Evolutionary conservation across 805 yeast genomes (phyloP).

Genomic region (Kurtzmaniella cleridarum): DNA sequence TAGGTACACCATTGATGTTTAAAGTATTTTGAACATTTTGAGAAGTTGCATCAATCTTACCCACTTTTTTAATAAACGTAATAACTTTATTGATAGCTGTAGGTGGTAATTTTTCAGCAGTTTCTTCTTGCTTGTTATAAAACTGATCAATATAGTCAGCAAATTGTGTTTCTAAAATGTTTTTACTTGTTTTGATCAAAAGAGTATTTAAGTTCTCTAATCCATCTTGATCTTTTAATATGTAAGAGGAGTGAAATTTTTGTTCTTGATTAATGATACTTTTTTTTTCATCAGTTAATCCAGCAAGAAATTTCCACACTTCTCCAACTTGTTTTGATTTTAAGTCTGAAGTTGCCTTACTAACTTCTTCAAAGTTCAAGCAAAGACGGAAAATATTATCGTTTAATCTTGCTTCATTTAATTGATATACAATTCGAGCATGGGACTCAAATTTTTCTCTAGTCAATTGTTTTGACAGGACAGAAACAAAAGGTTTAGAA

Average conservation of each 20-base stretch:
- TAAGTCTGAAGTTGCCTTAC: constrained; percentile 52
- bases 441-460: constrained; percentile 65
- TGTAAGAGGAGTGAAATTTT: constrained; percentile 17
- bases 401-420: constrained; percentile 64
- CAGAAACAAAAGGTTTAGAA: constrained; percentile 3
- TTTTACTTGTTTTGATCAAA: constrained; percentile 51
- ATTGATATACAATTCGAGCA: constrained; percentile 64
- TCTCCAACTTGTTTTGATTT: constrained; percentile 70
- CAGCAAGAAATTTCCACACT: constrained; percentile 62
- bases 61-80: constrained; percentile 43
- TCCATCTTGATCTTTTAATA: constrained; percentile 12
- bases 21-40: constrained; percentile 26
- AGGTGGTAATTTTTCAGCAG: constrained; percentile 40
- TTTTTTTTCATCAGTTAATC: constrained; percentile 36
- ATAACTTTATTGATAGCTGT: constrained; percentile 67
- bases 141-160: constrained; percentile 65
- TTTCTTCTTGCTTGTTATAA: constrained; percentile 49
- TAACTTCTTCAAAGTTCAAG: constrained; percentile 54
- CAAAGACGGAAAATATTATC: constrained; percentile 51
- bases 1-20: constrained; percentile 71
- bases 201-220: constrained; percentile 32
- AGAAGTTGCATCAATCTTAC: constrained; percentile 19
- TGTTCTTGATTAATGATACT: constrained; percentile 30
- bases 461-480: constrained; percentile 27
- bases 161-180: constrained; percentile 72